Base-by-base conservation (phyloP, 176 grass and related monocot genomes). In the Hordeum marinum region DNA sequence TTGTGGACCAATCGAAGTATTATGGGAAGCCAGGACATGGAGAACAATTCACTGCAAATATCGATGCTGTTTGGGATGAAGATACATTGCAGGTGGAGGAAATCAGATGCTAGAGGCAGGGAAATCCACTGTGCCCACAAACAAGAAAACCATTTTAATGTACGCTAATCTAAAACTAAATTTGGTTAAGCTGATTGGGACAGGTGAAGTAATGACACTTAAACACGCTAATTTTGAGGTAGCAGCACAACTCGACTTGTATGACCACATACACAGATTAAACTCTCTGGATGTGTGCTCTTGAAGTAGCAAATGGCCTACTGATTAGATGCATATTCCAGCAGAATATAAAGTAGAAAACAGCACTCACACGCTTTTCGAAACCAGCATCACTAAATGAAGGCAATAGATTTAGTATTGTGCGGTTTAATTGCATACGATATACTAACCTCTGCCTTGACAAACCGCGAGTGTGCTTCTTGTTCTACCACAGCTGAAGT, bases 401-500 rank as follows among this genome's bases (percentile, higher is more conserved):
- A 27, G 3, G 31, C 11, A 20, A 80, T 10, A 14, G 63, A 72
- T 54, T 37, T 23, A 29, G 5, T 50, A 61, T 69, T 36, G 36
- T 85, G 72, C 21, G 67, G 63, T 55, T 55, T 67, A 61, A 57
- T 21, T 57, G 18, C 34, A 84, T 68, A 82, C 17, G 9, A 84
- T 6, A 66, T 26, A 81, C 88, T 77, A 61, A 97, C 95, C 92
- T 97, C 90, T 71, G 60, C 88, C 45, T 83, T 67, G 24, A 73
- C 32, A 55, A 76, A 86, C 62, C 40, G 81, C 73, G 82, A 83
- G 76, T 76, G 75, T 27, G 62, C 63, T 65, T 86, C 52, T 80
- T 78, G 88, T 77, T 73, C 85, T 14, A 73, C 63, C 41, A 79
- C 40, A 34, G 64, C 12, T 23, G 73, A 61, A 61, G 24, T 40